Percentiles rank a stretch among this genome's conserved stretches.
These are phyloP conservation scores for Periconia macrospinosa DNA, from an alignment of 2,329 filamentous ascomycete genomes.

Conservation along the genomic window DNA sequence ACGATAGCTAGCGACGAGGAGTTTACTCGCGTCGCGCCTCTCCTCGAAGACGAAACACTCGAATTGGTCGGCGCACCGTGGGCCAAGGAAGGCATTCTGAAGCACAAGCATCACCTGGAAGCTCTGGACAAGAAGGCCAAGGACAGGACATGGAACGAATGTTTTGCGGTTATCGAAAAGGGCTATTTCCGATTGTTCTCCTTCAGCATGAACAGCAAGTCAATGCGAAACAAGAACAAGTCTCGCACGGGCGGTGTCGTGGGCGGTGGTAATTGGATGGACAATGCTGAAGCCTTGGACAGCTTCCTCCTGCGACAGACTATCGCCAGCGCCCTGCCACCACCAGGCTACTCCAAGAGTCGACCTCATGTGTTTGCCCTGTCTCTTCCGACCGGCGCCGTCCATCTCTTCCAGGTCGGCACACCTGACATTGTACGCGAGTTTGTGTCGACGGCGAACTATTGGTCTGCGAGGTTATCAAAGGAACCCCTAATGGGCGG, in stretches of 20 bases:
- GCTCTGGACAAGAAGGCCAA: constrained; percentile 88
- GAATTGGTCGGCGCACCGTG: constrained; percentile 93
- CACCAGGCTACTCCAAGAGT: constrained; percentile 88
- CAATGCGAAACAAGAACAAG: constrained; percentile 67
- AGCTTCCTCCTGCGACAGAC: constrained; percentile 88
- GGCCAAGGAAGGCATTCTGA: constrained; percentile 95
- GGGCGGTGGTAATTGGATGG: constrained; percentile 96
- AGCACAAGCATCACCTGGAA: constrained; percentile 95
- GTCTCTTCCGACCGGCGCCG: constrained; percentile 86
- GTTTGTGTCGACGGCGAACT: constrained; percentile 93
- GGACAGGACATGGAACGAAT: constrained; percentile 91
- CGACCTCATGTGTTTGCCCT: constrained; percentile 93
- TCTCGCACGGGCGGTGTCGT: constrained; percentile 69
- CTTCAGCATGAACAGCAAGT: constrained; percentile 78
- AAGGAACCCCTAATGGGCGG: constrained; percentile 92
- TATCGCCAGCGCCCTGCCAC: constrained; percentile 84
- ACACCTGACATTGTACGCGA: constrained; percentile 93
- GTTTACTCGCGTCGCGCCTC: constrained; percentile 60
- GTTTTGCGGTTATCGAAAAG: constrained; percentile 94
- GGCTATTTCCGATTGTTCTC: constrained; percentile 93
- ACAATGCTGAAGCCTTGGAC: constrained; percentile 88
- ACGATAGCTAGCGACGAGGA: constrained; percentile 59
- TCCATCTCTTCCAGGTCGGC: constrained; percentile 97
- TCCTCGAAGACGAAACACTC: constrained; percentile 90
- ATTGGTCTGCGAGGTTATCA: constrained; percentile 93